Evolutionary conservation across 768 basidiomycete species (phyloP).

Genomic region (Pholiota conissans): DNA sequence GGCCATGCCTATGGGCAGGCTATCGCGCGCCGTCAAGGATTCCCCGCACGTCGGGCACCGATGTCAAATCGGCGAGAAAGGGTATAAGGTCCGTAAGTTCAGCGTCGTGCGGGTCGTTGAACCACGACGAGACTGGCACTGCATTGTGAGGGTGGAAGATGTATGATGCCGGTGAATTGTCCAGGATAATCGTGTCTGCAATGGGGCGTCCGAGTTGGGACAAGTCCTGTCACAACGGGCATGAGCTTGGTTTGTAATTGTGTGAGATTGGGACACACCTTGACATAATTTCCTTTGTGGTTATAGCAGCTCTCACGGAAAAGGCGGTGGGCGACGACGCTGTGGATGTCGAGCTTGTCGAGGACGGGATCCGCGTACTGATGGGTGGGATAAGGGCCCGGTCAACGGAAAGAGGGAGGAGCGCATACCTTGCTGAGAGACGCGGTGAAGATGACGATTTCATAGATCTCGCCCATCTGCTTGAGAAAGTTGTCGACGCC

Average conservation of each 20-base stretch:
- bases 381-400: neutral
- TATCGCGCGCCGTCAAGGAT: slow-evolving; percentile 84
- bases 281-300: slow-evolving; percentile 99
- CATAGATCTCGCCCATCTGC: slow-evolving; percentile 98
- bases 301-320: slow-evolving; percentile 99
- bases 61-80: slow-evolving; percentile 85
- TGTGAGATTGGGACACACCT: slow-evolving; percentile 48
- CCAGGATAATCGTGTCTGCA: slow-evolving; percentile 93
- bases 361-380: slow-evolving; percentile 99
- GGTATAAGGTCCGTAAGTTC: slow-evolving; percentile 95
- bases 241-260: neutral
- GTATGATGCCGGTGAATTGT: slow-evolving; percentile 98
- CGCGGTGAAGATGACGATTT: slow-evolving; percentile 97
- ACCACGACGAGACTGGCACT: slow-evolving; percentile 98
- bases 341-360: slow-evolving; percentile 92
- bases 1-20: neutral
- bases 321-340: slow-evolving; percentile 88
- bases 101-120: slow-evolving; percentile 98
- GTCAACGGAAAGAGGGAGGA: slow-evolving; percentile 3
- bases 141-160: slow-evolving; percentile 99
- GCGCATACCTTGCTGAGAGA: slow-evolving; percentile 88
- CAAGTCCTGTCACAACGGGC: slow-evolving; percentile 64
- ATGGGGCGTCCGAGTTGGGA: slow-evolving; percentile 96
- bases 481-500: slow-evolving; percentile 97
- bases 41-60: slow-evolving; percentile 88